phyloP scores from a whole-genome alignment of 1,284 basidiomycete species.

The Mixia osmundae region DNA sequence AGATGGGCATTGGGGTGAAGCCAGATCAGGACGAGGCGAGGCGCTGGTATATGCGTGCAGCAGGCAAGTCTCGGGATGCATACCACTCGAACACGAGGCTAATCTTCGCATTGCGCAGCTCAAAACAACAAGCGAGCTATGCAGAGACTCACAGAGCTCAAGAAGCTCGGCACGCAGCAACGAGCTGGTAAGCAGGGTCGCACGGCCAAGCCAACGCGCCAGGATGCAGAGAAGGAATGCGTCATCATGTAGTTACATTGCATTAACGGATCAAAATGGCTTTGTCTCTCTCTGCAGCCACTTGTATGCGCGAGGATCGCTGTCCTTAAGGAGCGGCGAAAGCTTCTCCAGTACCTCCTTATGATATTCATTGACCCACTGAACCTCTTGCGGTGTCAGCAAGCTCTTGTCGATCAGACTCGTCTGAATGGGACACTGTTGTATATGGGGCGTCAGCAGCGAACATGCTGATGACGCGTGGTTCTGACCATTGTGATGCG shows the following conservation, averaged over 20 bases:
- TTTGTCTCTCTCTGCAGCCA: slow-evolving; percentile 48
- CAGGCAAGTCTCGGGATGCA: slow-evolving; percentile 35
- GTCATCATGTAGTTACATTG: too few species aligned
- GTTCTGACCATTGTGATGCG: slow-evolving; percentile 63
- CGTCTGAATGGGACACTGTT: slow-evolving; percentile 67
- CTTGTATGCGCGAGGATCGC: slow-evolving; percentile 42
- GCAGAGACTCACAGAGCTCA: slow-evolving; percentile 64
- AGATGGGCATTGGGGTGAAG: slow-evolving; percentile 92
- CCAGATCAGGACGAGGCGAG: slow-evolving; percentile 89
- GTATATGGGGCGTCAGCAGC: slow-evolving; percentile 1
- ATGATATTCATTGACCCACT: slow-evolving; percentile 75
- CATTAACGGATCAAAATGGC: slow-evolving; percentile 8
- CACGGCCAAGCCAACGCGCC: too few species aligned
- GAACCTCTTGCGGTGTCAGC: slow-evolving; percentile 39
- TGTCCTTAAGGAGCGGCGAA: slow-evolving; percentile 45
- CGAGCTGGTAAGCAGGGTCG: too few species aligned
- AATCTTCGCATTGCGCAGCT: slow-evolving; percentile 27
- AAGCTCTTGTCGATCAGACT: slow-evolving; percentile 47
- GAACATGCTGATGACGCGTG: background rate
- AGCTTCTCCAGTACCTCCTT: slow-evolving; percentile 52
- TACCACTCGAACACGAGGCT: background rate
- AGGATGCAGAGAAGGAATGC: too few species aligned
- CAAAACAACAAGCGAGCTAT: slow-evolving; percentile 88
- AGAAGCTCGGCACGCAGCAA: too few species aligned
- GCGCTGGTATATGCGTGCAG: slow-evolving; percentile 95